A percentile compares a stretch with the other conserved stretches of the same genome.
These are phyloP conservation scores for Physcomitrium patens DNA, from an alignment of 225 moss, liverwort and hornwort species.

Conservation along the genomic window DNA sequence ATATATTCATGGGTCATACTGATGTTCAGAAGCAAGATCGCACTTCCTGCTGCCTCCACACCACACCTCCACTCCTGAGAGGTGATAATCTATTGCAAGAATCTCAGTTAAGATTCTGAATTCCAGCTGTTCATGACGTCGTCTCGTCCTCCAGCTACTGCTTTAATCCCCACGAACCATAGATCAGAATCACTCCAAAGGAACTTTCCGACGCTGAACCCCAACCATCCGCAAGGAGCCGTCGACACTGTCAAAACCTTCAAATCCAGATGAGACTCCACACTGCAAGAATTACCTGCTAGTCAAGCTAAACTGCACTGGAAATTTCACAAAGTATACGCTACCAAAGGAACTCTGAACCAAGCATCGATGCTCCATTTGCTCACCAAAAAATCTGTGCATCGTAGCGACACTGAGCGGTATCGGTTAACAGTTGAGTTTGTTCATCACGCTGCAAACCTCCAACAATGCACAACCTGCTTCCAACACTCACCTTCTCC, in stretches of 20 bases:
- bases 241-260: neutral
- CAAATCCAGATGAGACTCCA: slow-evolving; percentile 15
- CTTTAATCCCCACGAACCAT: slow-evolving; percentile 11
- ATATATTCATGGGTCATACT: slow-evolving; percentile 21
- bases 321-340: neutral
- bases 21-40: neutral
- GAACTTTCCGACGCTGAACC: neutral
- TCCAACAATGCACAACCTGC: neutral
- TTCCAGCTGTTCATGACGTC: slow-evolving; percentile 20
- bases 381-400: slow-evolving; percentile 27
- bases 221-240: neutral
- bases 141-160: slow-evolving; percentile 8
- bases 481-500: neutral
- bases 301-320: neutral
- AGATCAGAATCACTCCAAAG: slow-evolving; percentile 4
- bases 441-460: neutral
- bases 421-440: slow-evolving; percentile 25
- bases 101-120: slow-evolving; percentile 22
- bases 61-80: neutral
- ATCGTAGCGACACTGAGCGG: neutral
- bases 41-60: neutral
- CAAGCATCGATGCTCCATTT: slow-evolving; percentile 8
- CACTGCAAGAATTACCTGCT: slow-evolving; percentile 1
- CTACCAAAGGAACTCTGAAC: neutral
- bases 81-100: slow-evolving; percentile 15